A percentile compares a stretch with the other conserved stretches of the same genome.
Conservation (phyloP, 1,139 yeast species). For the Geotrichum cucujoidarum region DNA sequence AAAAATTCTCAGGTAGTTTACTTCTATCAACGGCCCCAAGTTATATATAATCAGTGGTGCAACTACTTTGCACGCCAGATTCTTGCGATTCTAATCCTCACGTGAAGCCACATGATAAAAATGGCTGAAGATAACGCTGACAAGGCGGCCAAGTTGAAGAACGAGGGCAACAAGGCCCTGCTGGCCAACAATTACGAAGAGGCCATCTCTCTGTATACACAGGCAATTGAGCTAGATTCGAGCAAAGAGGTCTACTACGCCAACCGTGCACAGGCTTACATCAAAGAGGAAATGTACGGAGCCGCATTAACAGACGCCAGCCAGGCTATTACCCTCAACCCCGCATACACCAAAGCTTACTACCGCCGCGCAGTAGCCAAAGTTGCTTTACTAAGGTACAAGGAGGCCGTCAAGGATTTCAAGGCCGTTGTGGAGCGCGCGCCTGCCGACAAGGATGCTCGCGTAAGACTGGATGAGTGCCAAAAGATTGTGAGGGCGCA, state of each 20-base stretch:
- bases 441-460: conserved; percentile 69
- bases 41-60: no score
- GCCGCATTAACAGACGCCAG: conserved; percentile 75
- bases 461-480: conserved; percentile 59
- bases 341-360: conserved; percentile 68
- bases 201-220: conserved; percentile 67
- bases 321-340: conserved; percentile 62
- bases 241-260: conserved; percentile 71
- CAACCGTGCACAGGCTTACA: conserved; percentile 86
- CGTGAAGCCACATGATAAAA: background rate
- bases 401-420: conserved; percentile 69
- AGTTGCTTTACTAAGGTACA: conserved; percentile 70
- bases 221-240: conserved; percentile 68
- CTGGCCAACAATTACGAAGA: conserved; percentile 56
- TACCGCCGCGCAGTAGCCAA: conserved; percentile 78
- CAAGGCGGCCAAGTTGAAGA: conserved; percentile 41
- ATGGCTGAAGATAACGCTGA: conserved; percentile 5
- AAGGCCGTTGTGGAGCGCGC: conserved; percentile 55
- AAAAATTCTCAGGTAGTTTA: background rate
- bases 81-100: no score
- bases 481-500: conserved; percentile 62
- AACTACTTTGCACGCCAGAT: no score
- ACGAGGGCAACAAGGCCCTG: conserved; percentile 68
- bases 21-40: background rate
- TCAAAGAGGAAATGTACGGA: conserved; percentile 83